Percentiles rank a stretch among this genome's conserved stretches.
Evolutionary conservation across 108 stramenopile genomes (phyloP).

Genomic region (Nitzschia sp.): DNA sequence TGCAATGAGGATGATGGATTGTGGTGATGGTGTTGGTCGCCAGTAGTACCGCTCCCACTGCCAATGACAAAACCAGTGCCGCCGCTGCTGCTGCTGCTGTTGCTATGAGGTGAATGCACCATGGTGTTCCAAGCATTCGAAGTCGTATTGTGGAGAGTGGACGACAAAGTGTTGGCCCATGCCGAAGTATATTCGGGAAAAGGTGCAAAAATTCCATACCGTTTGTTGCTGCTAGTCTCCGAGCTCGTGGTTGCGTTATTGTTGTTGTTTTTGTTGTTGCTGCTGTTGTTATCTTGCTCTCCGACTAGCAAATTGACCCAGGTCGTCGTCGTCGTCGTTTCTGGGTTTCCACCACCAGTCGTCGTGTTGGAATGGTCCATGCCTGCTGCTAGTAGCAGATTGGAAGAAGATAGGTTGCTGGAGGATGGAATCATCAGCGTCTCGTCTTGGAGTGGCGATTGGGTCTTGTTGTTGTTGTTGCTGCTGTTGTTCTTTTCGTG

Average conservation of each 20-base stretch:
- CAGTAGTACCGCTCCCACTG: too few relatives aligned
- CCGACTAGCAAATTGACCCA: background rate
- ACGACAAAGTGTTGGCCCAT: slow-evolving; percentile 1
- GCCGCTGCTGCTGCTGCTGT: too few relatives aligned
- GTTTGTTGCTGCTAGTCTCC: background rate
- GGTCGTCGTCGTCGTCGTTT: background rate
- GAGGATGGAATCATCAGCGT: background rate
- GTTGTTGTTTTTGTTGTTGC: background rate
- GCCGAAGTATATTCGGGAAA: background rate
- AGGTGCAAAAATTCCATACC: background rate
- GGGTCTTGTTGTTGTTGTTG: background rate
- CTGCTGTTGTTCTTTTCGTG: background rate
- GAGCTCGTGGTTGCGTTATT: too few relatives aligned
- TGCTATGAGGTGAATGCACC: background rate
- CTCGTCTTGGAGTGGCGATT: background rate
- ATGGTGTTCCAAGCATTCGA: slow-evolving; percentile 1
- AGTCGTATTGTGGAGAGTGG: background rate
- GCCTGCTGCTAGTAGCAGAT: too few relatives aligned
- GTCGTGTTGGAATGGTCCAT: background rate
- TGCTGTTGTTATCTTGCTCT: background rate
- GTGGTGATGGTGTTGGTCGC: background rate
- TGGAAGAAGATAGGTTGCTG: background rate
- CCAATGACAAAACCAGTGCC: background rate
- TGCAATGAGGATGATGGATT: background rate
- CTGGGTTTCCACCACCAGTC: background rate